Base-by-base conservation (phyloP, 345 rosid genomes). In the Triadica sebifera region DNA sequence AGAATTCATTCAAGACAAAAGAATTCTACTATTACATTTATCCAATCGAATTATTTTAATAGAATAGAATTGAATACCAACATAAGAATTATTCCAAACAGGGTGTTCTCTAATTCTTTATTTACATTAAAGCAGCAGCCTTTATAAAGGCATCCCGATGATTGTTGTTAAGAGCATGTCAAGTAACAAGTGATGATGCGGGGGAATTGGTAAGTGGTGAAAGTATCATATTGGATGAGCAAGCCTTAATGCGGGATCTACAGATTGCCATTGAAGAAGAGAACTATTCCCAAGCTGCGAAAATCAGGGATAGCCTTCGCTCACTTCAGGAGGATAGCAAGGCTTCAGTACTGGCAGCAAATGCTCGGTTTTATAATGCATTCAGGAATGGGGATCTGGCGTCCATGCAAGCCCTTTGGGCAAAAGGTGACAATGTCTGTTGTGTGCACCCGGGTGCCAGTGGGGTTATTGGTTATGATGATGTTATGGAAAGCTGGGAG, bases 401-500 rank as follows among this genome's bases (percentile, higher is more conserved):
- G 24, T 79, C 83, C 1, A 94, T 91, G 94, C 96, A 92, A 64
- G 39, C 77, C 0, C 78, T 92, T 4, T 91, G 98, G 98, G 80
- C 88, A 1, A 89, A 84, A 77, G 81, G 87, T 0, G 90, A 85
- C 63, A 79, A 87, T 56, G 88, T 85, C 0, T 91, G 97, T 70
- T 93, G 97, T 53, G 94, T 91, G 69, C 97, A 95, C 74, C 99
- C 99, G 0, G 96, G 96, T 19, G 90, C 91, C 0, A 84, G 88
- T 82, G 98, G 94, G 25, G 87, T 95, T 70, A 80, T 83, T 0
- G 94, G 98, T 34, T 89, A 95, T 43, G 97, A 91, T 37, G 77
- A 81, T 16, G 93, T 94, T 38, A 86, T 94, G 84, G 98, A 93
- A 72, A 95, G 99, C 82, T 93, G 98, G 98, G 97, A 91, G 65